phyloP scores from a whole-genome alignment of 148 eudicot genomes.

The Silene uniflora region DNA sequence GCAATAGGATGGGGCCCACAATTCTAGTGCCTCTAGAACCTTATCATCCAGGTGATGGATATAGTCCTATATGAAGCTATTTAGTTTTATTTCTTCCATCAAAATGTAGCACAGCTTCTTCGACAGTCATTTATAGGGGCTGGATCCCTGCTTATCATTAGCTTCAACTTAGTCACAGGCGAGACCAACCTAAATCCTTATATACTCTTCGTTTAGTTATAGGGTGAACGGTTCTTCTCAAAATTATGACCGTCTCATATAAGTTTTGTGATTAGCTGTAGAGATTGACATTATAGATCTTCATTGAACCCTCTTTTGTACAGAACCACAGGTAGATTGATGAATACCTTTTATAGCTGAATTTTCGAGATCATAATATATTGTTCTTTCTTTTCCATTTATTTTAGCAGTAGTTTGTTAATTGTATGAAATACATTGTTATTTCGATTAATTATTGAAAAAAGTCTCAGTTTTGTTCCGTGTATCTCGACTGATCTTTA shows the following conservation, averaged over 20 bases:
- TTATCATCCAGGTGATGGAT: conserved; percentile 47
- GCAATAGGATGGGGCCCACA: conserved; percentile 31
- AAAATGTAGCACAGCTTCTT: not conserved
- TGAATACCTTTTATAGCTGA: conserved; percentile 18
- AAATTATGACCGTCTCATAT: not conserved
- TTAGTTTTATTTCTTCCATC: not conserved
- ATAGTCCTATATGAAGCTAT: conserved; percentile 5
- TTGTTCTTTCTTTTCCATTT: not conserved
- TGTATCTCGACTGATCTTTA: no score
- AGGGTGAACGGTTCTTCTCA: no score
- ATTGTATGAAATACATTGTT: not conserved
- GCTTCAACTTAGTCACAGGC: not conserved
- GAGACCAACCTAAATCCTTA: not conserved
- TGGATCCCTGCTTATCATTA: not conserved
- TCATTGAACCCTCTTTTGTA: conserved; percentile 28
- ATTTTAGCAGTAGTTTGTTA: not conserved
- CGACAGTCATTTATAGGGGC: not conserved
- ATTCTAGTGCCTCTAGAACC: conserved; percentile 36
- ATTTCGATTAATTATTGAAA: not conserved
- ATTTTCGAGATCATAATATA: conserved; percentile 12
- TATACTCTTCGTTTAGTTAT: no score
- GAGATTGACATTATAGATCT: conserved; percentile 7
- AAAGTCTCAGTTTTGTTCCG: no score
- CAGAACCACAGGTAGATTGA: conserved; percentile 30
- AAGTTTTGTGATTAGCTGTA: not conserved